Conservation (phyloP, 805 yeast genomes). For the Pichia cabralensis region DNA sequence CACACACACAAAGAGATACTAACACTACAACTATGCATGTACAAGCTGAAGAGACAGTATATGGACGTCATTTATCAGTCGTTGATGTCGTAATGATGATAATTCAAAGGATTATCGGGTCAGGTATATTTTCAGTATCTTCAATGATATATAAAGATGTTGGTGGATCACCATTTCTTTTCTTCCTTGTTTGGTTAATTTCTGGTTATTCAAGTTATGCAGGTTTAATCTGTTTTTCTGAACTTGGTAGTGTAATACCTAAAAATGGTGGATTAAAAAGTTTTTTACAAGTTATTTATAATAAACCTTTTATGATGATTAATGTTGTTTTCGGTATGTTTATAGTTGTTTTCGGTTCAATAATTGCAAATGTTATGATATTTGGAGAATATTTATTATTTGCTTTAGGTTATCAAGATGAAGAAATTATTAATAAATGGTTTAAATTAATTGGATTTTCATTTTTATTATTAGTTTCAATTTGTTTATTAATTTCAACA, state of each 20-base stretch:
- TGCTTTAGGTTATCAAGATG: conserved; percentile 33
- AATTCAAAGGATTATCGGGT: conserved; percentile 62
- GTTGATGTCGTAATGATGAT: conserved; percentile 56
- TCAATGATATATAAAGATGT: conserved; percentile 55
- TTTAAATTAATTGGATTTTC: conserved; percentile 33
- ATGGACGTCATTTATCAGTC: conserved; percentile 65
- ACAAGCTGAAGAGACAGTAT: conserved; percentile 45
- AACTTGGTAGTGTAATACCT: conserved; percentile 62
- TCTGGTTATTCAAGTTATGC: conserved; percentile 56
- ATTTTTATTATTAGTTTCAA: conserved; percentile 27
- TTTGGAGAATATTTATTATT: conserved; percentile 45
- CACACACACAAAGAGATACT: no score
- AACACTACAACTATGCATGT: conserved; percentile 16
- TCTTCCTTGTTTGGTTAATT: conserved; percentile 52
- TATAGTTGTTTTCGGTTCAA: conserved; percentile 41
- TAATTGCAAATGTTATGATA: conserved; percentile 40
- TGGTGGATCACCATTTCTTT: conserved; percentile 57
- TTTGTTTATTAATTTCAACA: conserved; percentile 50
- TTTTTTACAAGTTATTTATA: conserved; percentile 58
- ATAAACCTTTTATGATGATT: conserved; percentile 44
- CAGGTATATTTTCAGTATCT: conserved; percentile 70
- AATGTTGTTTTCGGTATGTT: conserved; percentile 39
- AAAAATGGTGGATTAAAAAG: conserved; percentile 70
- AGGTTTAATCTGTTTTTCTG: conserved; percentile 58
- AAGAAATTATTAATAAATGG: conserved; percentile 15